Evolutionary conservation across 2,329 filamentous ascomycete species (phyloP), one percentile per base, ranked within the genome.

Genomic region (Paraphaeosphaeria sporulosa): DNA sequence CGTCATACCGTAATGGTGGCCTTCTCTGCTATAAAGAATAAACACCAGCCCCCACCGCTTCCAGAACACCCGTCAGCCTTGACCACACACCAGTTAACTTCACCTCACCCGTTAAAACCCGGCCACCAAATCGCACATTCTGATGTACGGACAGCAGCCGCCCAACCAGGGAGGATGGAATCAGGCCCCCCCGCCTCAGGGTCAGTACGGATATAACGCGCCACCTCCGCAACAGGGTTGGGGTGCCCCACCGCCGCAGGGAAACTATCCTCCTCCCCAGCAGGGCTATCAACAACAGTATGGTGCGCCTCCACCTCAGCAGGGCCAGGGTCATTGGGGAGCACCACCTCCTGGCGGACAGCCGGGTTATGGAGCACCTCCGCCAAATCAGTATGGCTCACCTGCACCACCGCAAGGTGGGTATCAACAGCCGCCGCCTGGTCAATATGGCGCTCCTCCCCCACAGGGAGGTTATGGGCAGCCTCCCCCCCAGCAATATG

Each of bases 171-270:
- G 47, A 52, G 55, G 47, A 52, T 62, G 50, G 30, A 70, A 76
- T 42, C 79, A 78, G 58, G 76, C 71, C 58, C 71, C 66, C 34
- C 70, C 67, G 58, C 71, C 66, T 32, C 70, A 66, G 58, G 69
- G 72, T 62, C 73, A 77, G 53, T 70, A 40, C 17, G 36, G 36
- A 40, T n/a, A 74, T 17, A 68, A 77, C 66, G 43, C 74, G 71
- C 55, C 76, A 73, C 61, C 61, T 23, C 61, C 51, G 21, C 57
- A 54, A 17, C 52, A 60, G 40, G 47, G 50, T 17, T 42, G 50
- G 36, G 36, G 51, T 7, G 51, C 34, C 15, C 34, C 51, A 5
- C 48, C 55, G 13, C 54, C 44, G 12, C 53, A 42, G 19, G 42
- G 19, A 17, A 43, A 59, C 30, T 64, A 65, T 27, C 72, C 71